These are phyloP conservation scores for Ascochyta koolunga DNA, from an alignment of 2,329 filamentous ascomycete genomes.

Conservation along the genomic window DNA sequence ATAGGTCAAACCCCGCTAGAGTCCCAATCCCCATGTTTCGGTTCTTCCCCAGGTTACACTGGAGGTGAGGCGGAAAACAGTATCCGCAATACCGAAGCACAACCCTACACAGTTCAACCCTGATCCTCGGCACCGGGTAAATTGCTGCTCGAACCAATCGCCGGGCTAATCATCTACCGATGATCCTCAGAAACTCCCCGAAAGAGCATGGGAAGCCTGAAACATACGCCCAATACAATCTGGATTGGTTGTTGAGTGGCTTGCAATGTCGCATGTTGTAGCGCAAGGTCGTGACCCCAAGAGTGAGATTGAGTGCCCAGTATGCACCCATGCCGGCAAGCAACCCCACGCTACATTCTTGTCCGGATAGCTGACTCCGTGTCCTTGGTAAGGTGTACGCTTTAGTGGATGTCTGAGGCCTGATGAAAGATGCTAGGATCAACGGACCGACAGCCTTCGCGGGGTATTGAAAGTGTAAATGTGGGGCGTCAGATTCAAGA, in stretches of 20 bases:
- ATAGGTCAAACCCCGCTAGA: conserved; percentile 23
- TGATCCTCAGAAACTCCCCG: conserved; percentile 12
- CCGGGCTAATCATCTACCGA: conserved; percentile 21
- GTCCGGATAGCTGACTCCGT: neutral
- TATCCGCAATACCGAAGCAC: conserved; percentile 36
- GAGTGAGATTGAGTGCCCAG: neutral
- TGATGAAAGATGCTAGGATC: neutral
- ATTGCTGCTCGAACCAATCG: conserved; percentile 27
- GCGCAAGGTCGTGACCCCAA: conserved; percentile 10
- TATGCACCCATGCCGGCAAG: conserved; percentile 5
- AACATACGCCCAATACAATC: neutral
- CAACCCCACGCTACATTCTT: neutral
- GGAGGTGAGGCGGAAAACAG: conserved; percentile 8
- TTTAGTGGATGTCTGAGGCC: no score
- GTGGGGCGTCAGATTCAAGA: conserved; percentile 1
- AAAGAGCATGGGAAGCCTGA: neutral
- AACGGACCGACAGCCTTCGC: conserved; percentile 2
- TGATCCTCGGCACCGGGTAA: conserved; percentile 35
- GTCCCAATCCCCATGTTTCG: conserved; percentile 4
- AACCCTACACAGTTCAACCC: conserved; percentile 25
- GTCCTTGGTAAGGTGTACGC: neutral
- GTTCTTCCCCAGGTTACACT: conserved; percentile 29
- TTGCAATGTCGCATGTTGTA: conserved; percentile 20
- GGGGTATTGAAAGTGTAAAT: neutral
- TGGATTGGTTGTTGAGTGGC: conserved; percentile 14